Conservation (phyloP, 106 monocot genomes). For the Narthecium ossifragum region DNA sequence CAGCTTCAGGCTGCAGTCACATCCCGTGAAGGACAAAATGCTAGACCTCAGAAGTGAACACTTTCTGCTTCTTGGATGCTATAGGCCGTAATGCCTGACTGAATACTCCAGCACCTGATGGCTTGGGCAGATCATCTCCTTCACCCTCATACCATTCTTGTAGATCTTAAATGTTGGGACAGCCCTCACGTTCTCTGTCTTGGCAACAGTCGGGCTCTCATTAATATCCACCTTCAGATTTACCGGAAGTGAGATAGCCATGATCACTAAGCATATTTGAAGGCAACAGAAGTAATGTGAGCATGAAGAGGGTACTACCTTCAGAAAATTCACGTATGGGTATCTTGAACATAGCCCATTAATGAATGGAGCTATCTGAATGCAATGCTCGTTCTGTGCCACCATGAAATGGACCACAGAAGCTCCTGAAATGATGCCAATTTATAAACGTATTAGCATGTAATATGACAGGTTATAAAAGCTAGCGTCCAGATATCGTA, state of each 20-base stretch:
- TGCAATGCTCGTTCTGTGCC: slow-evolving; percentile 40
- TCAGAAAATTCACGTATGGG: slow-evolving; percentile 85
- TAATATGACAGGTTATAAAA: too few relatives aligned
- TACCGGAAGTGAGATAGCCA: neutral
- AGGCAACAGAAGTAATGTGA: neutral
- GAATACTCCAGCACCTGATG: slow-evolving; percentile 61
- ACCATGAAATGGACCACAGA: slow-evolving; percentile 75
- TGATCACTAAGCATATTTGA: neutral
- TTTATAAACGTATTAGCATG: too few relatives aligned
- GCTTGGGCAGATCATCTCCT: slow-evolving; percentile 89
- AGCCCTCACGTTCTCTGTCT: slow-evolving; percentile 57
- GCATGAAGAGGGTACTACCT: slow-evolving; percentile 29
- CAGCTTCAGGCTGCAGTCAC: too few relatives aligned
- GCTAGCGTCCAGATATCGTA: too few relatives aligned
- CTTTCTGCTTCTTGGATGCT: slow-evolving; percentile 5
- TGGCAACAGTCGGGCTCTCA: slow-evolving; percentile 42
- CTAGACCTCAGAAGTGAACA: too few relatives aligned
- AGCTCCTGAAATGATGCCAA: slow-evolving; percentile 40
- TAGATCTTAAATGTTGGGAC: slow-evolving; percentile 84
- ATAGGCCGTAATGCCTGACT: slow-evolving; percentile 61
- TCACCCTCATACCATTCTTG: slow-evolving; percentile 64
- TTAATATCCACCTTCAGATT: slow-evolving; percentile 55
- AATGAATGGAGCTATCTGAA: slow-evolving; percentile 52
- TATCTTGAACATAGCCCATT: slow-evolving; percentile 52
- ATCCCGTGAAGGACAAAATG: too few relatives aligned